phyloP scores from a whole-genome alignment of 352 stramenopile genomes.

The Phytophthora pseudosyringae region DNA sequence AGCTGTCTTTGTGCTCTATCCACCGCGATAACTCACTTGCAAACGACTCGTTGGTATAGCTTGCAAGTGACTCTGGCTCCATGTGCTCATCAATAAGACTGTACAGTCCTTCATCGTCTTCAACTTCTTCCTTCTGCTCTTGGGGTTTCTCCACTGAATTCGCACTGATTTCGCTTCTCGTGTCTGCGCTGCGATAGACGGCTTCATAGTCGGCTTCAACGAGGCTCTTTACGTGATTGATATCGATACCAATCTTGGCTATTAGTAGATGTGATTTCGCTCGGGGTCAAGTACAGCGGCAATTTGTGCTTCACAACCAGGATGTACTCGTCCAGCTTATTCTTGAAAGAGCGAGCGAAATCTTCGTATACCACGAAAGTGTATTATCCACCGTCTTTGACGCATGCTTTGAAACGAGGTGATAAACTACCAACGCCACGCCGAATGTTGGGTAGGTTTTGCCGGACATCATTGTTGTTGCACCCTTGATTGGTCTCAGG shows the following conservation, averaged over 20 bases:
- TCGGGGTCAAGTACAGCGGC: conserved; percentile 19
- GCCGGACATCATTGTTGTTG: conserved; percentile 15
- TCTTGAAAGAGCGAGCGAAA: conserved; percentile 14
- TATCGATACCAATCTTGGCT: conserved; percentile 1
- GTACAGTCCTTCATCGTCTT: neutral
- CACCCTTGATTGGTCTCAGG: conserved; percentile 19
- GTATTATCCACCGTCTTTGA: neutral
- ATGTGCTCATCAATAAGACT: conserved; percentile 13
- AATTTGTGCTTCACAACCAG: conserved; percentile 8
- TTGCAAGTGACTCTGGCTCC: neutral
- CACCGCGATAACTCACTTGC: conserved; percentile 10
- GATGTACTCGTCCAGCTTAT: conserved; percentile 12
- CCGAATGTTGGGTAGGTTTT: conserved; percentile 23
- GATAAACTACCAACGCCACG: too few species aligned
- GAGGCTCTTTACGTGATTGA: neutral
- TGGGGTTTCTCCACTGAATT: neutral
- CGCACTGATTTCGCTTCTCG: neutral
- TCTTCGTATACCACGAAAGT: neutral
- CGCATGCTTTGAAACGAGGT: neutral
- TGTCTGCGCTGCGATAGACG: neutral
- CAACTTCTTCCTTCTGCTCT: neutral
- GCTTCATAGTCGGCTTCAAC: conserved; percentile 7
- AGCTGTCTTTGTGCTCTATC: neutral
- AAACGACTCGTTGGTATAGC: neutral
- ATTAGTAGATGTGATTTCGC: conserved; percentile 6